Evolutionary conservation across 108 stramenopile species (phyloP).

Genomic region (Fistulifera pelliculosa): DNA sequence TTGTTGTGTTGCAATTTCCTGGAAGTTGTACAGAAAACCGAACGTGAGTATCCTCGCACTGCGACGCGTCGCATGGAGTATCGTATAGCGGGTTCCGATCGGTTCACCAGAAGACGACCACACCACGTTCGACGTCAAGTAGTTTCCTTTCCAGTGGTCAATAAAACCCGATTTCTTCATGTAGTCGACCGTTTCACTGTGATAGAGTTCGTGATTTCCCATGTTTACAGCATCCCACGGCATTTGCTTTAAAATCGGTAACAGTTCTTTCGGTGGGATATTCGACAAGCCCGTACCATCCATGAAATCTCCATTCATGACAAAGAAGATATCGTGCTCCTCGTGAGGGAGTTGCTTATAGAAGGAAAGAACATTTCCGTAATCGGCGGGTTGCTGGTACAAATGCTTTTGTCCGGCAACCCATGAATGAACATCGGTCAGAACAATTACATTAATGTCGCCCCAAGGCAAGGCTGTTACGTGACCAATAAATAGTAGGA

Average conservation of each 20-base stretch:
- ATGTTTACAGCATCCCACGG: constrained; percentile 59
- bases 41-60: constrained; percentile 36
- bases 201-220: constrained; percentile 71
- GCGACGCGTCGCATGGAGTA: constrained; percentile 33
- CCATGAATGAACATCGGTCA: constrained; percentile 80
- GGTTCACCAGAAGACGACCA: constrained; percentile 11
- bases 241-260: constrained; percentile 58
- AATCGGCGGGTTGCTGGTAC: constrained; percentile 41
- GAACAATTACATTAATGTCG: constrained; percentile 54
- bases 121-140: constrained; percentile 57
- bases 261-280: constrained; percentile 34
- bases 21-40: constrained; percentile 70
- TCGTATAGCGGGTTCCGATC: constrained; percentile 42
- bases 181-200: constrained; percentile 22
- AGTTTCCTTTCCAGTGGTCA: constrained; percentile 42
- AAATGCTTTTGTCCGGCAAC: constrained; percentile 56
- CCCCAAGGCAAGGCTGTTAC: not conserved
- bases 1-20: constrained; percentile 18
- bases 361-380: constrained; percentile 53
- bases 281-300: constrained; percentile 64
- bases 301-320: constrained; percentile 79
- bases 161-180: constrained; percentile 24
- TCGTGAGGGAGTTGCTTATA: constrained; percentile 17
- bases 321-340: constrained; percentile 52
- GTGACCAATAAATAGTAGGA: too few relatives aligned